Conservation (phyloP, 2,329 filamentous ascomycete genomes). For the Xylaria sp. region DNA sequence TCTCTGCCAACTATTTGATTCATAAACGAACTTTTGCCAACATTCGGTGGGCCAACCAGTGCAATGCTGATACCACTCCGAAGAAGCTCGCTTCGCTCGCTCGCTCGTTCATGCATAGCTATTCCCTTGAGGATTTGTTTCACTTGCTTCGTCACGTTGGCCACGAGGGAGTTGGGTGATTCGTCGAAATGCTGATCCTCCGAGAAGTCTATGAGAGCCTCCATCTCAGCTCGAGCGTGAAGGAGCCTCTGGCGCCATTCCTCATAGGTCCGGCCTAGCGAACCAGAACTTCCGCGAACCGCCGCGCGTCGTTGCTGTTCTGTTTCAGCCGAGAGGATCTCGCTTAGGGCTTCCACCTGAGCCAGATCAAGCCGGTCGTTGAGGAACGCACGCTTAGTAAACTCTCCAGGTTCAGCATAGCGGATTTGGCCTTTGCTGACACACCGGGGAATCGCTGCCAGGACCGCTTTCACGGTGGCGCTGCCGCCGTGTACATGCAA, state of each 20-base stretch:
- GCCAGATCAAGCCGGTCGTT: conserved; percentile 84
- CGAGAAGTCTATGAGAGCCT: conserved; percentile 94
- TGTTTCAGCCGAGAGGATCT: conserved; percentile 71
- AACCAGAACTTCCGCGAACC: conserved; percentile 73
- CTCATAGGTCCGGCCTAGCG: conserved; percentile 77
- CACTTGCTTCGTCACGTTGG: conserved; percentile 69
- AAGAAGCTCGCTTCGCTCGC: conserved; percentile 80
- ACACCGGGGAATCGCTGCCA: conserved; percentile 72
- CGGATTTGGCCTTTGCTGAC: conserved; percentile 54
- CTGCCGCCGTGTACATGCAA: conserved; percentile 92
- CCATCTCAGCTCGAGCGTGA: conserved; percentile 83
- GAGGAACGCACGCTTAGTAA: conserved; percentile 88
- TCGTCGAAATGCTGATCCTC: conserved; percentile 98
- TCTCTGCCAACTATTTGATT: conserved; percentile 89
- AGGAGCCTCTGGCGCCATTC: conserved; percentile 77
- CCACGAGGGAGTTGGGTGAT: conserved; percentile 71
- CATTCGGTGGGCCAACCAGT: conserved; percentile 88
- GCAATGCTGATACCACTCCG: conserved; percentile 84
- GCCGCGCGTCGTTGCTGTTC: conserved; percentile 91
- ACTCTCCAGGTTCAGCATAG: conserved; percentile 93
- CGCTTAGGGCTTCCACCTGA: conserved; percentile 72
- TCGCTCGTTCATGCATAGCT: conserved; percentile 71
- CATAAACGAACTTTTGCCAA: conserved; percentile 90
- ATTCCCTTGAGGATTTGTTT: conserved; percentile 64
- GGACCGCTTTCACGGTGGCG: conserved; percentile 84